phyloP scores from a whole-genome alignment of 2,329 filamentous ascomycete species.

The Trichoderma breve region DNA sequence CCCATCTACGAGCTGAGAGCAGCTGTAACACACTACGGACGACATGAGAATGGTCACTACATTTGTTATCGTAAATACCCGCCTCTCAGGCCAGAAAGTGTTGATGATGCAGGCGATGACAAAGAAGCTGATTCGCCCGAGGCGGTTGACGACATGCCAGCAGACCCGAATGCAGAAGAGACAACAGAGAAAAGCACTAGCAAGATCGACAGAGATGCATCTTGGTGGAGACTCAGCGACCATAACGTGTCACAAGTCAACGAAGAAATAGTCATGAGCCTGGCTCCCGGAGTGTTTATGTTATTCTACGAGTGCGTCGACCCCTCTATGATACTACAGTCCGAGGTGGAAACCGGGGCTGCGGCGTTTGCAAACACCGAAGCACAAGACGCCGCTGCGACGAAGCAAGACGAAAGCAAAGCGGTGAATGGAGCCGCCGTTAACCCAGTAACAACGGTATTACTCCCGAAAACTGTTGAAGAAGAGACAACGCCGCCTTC shows the following conservation, averaged over 20 bases:
- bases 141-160: conserved; percentile 1
- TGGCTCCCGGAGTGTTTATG: conserved; percentile 85
- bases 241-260: conserved; percentile 74
- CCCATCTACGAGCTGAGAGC: conserved; percentile 75
- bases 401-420: neutral
- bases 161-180: neutral
- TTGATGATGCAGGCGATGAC: neutral
- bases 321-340: conserved; percentile 44
- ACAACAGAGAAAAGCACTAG: neutral
- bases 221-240: conserved; percentile 92
- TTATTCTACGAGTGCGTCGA: conserved; percentile 86
- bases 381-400: neutral
- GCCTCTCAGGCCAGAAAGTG: conserved; percentile 23
- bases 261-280: conserved; percentile 69
- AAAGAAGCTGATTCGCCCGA: neutral
- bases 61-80: conserved; percentile 81
- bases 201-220: conserved; percentile 26
- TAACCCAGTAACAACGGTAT: neutral
- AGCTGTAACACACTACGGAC: conserved; percentile 83
- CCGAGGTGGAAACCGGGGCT: conserved; percentile 26
- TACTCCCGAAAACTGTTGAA: neutral
- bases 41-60: conserved; percentile 95
- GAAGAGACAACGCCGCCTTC: neutral
- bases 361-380: conserved; percentile 25
- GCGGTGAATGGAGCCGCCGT: neutral